Conservation (phyloP, 345 rosid species). For the Citrus glauca region DNA sequence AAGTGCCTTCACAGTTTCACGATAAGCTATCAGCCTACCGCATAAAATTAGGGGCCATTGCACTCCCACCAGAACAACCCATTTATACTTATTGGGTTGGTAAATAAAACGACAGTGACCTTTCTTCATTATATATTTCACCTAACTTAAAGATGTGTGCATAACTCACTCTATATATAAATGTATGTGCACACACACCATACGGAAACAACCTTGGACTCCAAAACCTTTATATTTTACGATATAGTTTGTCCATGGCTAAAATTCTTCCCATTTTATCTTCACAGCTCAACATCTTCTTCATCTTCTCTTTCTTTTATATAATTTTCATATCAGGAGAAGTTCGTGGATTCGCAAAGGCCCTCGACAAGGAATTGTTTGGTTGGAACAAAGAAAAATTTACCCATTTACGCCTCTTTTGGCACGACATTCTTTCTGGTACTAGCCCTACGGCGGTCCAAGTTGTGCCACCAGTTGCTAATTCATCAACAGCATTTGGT, state of each 20-base stretch:
- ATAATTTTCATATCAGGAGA: slow-evolving; percentile 13
- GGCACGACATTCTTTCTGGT: slow-evolving; percentile 62
- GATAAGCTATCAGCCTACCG: not conserved
- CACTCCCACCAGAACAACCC: not conserved
- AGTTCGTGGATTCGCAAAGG: slow-evolving; percentile 22
- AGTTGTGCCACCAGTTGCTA: slow-evolving; percentile 37
- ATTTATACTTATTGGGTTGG: not conserved
- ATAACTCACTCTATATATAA: not conserved
- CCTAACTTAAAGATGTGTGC: not conserved
- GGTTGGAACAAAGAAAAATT: slow-evolving; percentile 45
- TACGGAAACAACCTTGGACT: not conserved
- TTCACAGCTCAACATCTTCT: not conserved
- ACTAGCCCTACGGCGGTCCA: slow-evolving; percentile 37
- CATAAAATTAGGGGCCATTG: not conserved
- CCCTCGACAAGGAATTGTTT: not conserved
- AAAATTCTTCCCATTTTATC: not conserved
- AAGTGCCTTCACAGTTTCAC: not conserved
- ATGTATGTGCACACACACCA: not conserved
- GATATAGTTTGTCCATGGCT: slow-evolving; percentile 9
- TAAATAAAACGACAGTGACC: not conserved
- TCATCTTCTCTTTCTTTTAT: slow-evolving; percentile 4
- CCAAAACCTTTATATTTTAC: not conserved
- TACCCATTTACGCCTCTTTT: slow-evolving; percentile 54
- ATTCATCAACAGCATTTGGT: slow-evolving; percentile 45
- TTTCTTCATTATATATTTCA: not conserved